These are phyloP conservation scores for Nicotiana attenuata DNA, from an alignment of 257 asterid genomes.

Conservation along the genomic window DNA sequence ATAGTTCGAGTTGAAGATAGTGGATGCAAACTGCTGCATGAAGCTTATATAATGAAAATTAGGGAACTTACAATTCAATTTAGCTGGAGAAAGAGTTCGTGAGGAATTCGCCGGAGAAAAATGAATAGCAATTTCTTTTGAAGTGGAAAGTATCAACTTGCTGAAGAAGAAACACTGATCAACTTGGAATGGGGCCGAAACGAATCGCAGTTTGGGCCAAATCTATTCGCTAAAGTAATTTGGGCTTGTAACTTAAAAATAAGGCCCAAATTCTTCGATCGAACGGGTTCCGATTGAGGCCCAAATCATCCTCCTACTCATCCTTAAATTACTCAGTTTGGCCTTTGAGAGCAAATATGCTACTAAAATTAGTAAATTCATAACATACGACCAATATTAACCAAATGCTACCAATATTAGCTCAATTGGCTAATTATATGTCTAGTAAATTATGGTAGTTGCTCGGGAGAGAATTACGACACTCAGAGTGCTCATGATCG, in stretches of 20 bases:
- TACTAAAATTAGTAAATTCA: too few species aligned
- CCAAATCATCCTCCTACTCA: neutral
- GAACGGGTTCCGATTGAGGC: too few species aligned
- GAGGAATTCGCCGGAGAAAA: too few species aligned
- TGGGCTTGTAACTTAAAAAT: neutral
- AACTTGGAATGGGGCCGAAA: neutral
- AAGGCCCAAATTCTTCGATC: too few species aligned
- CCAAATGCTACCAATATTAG: too few species aligned
- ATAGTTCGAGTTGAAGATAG: neutral
- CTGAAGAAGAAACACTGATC: neutral
- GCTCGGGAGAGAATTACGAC: too few species aligned
- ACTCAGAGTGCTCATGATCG: too few species aligned
- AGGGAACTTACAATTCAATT: neutral
- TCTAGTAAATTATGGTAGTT: too few species aligned
- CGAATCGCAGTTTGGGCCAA: neutral
- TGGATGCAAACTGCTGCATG: neutral
- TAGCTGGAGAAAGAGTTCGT: slow-evolving; percentile 1
- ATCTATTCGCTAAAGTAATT: neutral
- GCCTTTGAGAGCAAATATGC: too few species aligned
- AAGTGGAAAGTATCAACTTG: neutral
- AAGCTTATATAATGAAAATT: neutral
- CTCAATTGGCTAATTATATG: too few species aligned
- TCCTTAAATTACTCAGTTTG: too few species aligned
- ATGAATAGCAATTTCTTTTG: neutral
- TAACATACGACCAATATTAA: too few species aligned